Conservation (phyloP, 73 alveolate species). For the Paramecium octaurelia region DNA sequence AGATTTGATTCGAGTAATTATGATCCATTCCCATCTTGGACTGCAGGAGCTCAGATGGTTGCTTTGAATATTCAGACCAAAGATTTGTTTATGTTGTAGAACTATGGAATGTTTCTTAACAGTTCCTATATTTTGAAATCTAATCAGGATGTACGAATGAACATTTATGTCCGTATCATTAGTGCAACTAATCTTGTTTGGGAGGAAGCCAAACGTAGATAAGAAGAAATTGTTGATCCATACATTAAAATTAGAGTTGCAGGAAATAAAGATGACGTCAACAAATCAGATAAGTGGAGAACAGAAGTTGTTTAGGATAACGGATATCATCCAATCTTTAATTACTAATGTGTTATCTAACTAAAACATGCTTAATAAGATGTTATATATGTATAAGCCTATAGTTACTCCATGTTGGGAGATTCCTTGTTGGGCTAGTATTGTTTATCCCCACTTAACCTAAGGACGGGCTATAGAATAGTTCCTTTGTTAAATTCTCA, state of each 20-base stretch:
- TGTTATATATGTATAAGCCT: constrained; percentile 10
- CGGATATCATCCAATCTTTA: constrained; percentile 34
- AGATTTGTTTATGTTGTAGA: constrained; percentile 79
- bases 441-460: background rate
- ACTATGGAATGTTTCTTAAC: constrained; percentile 75
- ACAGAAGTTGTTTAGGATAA: constrained; percentile 10
- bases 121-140: constrained; percentile 53
- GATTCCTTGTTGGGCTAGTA: background rate
- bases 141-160: background rate
- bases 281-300: constrained; percentile 11
- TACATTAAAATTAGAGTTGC: constrained; percentile 22
- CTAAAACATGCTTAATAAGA: background rate
- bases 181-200: constrained; percentile 17
- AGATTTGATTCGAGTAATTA: constrained; percentile 89
- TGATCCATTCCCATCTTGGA: constrained; percentile 75
- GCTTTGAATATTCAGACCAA: constrained; percentile 89
- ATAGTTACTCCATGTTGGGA: constrained; percentile 9
- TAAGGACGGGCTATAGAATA: background rate
- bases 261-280: constrained; percentile 31
- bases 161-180: background rate
- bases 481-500: background rate
- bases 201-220: background rate
- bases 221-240: constrained; percentile 50
- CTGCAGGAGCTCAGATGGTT: constrained; percentile 86
- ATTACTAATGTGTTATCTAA: background rate